Evolutionary conservation across 1,139 yeast genomes (phyloP), one percentile per base, ranked within the genome.

Genomic region (Zygosaccharomyces sapae): DNA sequence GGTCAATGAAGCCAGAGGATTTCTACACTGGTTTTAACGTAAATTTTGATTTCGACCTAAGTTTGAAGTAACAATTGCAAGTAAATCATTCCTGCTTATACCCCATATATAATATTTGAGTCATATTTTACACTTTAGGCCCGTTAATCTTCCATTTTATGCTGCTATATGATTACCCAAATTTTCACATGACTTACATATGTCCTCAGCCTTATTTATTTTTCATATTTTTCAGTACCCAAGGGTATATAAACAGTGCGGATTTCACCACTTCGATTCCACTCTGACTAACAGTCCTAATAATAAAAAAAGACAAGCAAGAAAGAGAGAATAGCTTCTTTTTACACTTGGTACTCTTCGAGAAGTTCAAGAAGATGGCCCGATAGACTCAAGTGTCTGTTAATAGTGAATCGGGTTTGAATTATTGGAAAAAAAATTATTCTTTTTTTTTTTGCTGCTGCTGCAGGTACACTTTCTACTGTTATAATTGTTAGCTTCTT

Each of bases 1-100:
- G 55, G 49, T 43, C 53, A 34, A 53, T 47, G 55, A 49, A 50
- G 12, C 53, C 54, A 4, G 52, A 53, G 18, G 56, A 52, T 33
- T 46, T 54, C 30, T 46, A 44, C 33, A 27, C 43, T 9, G 40
- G 37, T 25, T 33, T 43, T 12, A 27, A 16, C 16, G 16, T 20
- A 12, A 36, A 42, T n/a, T 35, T 42, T 12, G 41, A 39, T 29
- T 38, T 43, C 27, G 42, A 29, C 33, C 39, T 30, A 5, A 36
- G 30, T 33, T 36, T 38, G 16, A 38, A 43, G 12, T 35, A 36
- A 22, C 6, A 16, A 16, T 16, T 16, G 16, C 16, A 16, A 16
- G 16, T 16, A 16, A 16, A 16, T 16, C 16, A 16, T 16, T 16
- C 16, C 16, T 16, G 16, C 16, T 16, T 16, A 16, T 16, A 16